Base-by-base conservation (phyloP, 192 early-diverging fungal species). In the Backusella circina region DNA sequence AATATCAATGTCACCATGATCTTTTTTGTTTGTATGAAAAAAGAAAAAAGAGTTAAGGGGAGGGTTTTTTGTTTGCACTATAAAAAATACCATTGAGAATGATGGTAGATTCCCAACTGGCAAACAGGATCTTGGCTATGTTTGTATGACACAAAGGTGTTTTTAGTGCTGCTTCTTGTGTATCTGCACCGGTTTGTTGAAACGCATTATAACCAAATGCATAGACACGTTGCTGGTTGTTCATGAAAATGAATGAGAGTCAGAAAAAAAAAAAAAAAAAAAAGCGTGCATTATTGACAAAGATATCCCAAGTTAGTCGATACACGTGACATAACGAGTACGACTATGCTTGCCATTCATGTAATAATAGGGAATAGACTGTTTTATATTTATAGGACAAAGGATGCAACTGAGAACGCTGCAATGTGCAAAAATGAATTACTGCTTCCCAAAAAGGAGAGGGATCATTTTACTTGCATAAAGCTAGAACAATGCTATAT, bases 101-200 rank as follows among this genome's bases (percentile, higher is more conserved):
- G 28, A 70, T 41, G 12, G 73, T 74, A 1, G 73, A 39, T 66
- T 74, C 73, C 73, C 73, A 74, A 30, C 35, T 66, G 5, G 73
- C 30, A 13, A 67, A 74, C 28, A 74, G 23, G 23, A 73, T 21
- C 1, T 26, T 73, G n/a, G 38, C 16, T 16, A 36, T 16, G 16
- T 41, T 16, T 0, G 35, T 32, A 28, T 71, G 41, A 50, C 41
- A 32, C 50, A 28, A 16, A 8, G 35, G 28, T 32, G 7, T 16
- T 18, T 13, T 57, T 12, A 50, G 2, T 21, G n/a, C 10, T 1
- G 37, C 15, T 2, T 70, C 68, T 70, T 23, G 38, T 13, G 26
- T 33, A 1, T 21, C 16, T 50, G 10, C 2, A 28, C 36, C 12
- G 9, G 51, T 73, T 73, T 73, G 72, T 0, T 65, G 33, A 10